Base-by-base conservation (phyloP, 2,329 filamentous ascomycete genomes). In the Septoria linicola region DNA sequence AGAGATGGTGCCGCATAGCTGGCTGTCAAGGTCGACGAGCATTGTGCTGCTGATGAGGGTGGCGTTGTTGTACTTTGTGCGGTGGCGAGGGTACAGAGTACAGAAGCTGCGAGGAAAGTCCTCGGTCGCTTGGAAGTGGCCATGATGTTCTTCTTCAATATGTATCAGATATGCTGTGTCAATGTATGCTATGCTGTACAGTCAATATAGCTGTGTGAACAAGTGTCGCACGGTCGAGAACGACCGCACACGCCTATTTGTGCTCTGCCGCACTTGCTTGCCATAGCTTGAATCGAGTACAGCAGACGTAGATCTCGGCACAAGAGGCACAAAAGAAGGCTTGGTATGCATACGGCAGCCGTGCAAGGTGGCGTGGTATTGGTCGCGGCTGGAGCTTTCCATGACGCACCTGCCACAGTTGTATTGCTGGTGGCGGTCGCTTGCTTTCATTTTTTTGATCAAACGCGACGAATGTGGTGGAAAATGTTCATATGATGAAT, bases 1-100 rank as follows among this genome's bases (percentile, higher is more conserved):
- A 76, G 65, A 13, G 71, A 74, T 30, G 73, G 73, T 10, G 61
- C 57, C 17, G 68, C 64, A 62, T 73, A 63, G 35, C 59, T 62
- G 27, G 71, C 67, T 16, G 66, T 63, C 49, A 73, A 64, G 4
- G 67, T 67, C 40, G 64, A 66, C 31, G 69, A 66, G 61, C 70
- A 73, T 42, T 51, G 45, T 4, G 42, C 36, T 23, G 49, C 44
- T n/a, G 54, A 54, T 11, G 53, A 16, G 2, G 35, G 14, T 39
- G 35, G 53, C 19, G n/a, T n/a, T n/a, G n/a, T n/a, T n/a, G n/a
- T n/a, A n/a, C n/a, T n/a, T n/a, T 55, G 52, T 20, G 40, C 43
- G n/a, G 7, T 42, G 31, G 42, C 48, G 14, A 54, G 10, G 4
- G 31, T 25, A 4, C 32, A 3, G 6, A 42, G 17, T 23, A 42